Conservation (phyloP, 1,139 yeast species). For the Suhomyces anneliseae region DNA sequence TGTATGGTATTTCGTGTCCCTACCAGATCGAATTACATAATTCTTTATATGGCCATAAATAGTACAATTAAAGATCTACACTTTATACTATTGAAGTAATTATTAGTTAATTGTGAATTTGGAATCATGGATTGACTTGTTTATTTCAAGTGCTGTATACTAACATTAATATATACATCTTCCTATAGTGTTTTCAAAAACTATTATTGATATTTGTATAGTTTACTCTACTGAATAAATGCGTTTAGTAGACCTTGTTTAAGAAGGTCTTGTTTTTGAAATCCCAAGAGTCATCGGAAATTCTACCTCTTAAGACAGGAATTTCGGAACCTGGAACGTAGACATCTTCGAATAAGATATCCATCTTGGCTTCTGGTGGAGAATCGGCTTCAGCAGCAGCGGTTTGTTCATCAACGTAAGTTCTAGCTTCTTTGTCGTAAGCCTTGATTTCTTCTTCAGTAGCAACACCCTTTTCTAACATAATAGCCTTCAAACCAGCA, state of each 20-base stretch:
- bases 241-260: conserved; percentile 46
- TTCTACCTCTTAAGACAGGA: conserved; percentile 93
- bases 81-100: no score
- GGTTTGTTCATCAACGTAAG: conserved; percentile 90
- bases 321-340: conserved; percentile 94
- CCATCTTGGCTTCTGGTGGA: conserved; percentile 94
- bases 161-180: no score
- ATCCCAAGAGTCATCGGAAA: conserved; percentile 90
- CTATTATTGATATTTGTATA: not conserved
- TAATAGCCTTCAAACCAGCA: conserved; percentile 87
- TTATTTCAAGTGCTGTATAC: no score
- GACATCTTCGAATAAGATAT: conserved; percentile 92
- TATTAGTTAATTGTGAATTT: no score
- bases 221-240: not conserved
- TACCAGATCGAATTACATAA: no score
- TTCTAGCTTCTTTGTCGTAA: conserved; percentile 94
- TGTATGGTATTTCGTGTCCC: no score
- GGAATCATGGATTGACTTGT: no score
- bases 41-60: no score
- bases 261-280: conserved; percentile 73
- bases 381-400: conserved; percentile 92
- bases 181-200: not conserved
- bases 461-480: conserved; percentile 80
- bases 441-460: conserved; percentile 92
- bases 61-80: no score